Base-by-base conservation (phyloP, 148 eudicot species). In the Cornus florida region DNA sequence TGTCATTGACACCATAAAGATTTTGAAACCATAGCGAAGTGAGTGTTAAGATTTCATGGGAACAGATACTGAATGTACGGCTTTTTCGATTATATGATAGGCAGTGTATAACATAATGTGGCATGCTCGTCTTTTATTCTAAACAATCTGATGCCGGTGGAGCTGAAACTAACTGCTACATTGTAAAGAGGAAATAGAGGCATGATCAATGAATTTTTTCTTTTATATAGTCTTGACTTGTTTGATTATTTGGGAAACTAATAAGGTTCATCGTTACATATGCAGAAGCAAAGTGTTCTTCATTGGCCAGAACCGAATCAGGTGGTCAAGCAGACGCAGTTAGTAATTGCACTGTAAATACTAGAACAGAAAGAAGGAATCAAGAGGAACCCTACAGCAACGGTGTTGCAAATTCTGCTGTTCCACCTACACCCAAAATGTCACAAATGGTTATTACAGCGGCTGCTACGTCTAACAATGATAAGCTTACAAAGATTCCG, bases 261-360 rank as follows among this genome's bases (percentile, higher is more conserved):
- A 70, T 68, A 20, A 62, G n/a, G 23, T 50, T 66, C 3, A 53
- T 62, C 53, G 2, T 67, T 81, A 38, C 43, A 66, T 5, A 41
- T 72, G 72, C 97, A 95, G 98, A 95, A 84, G 87, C 87, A 62
- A 84, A 92, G 77, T 91, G 85, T 84, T 88, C 91, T 41, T 86
- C 94, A 10, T 71, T 88, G 76, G 91, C 91, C 62, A 85, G 88
- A 82, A 81, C 83, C 0, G 95, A 93, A 62, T 80, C 84, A 19
- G 81, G 79, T 24, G 80, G 77, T 71, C 82, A 80, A 75, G 87
- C 65, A 66, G 86, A 78, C 48, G 62, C 77, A 32, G 31, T 76
- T n/a, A 62, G 78, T 82, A 92, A 90, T 75, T 88, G 88, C 28
- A 69, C 78, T 50, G 38, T 83, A 56, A 82, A 72, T 69, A 23